Evolutionary conservation across 352 stramenopile species (phyloP).

Genomic region (Pythium folliculosum): DNA sequence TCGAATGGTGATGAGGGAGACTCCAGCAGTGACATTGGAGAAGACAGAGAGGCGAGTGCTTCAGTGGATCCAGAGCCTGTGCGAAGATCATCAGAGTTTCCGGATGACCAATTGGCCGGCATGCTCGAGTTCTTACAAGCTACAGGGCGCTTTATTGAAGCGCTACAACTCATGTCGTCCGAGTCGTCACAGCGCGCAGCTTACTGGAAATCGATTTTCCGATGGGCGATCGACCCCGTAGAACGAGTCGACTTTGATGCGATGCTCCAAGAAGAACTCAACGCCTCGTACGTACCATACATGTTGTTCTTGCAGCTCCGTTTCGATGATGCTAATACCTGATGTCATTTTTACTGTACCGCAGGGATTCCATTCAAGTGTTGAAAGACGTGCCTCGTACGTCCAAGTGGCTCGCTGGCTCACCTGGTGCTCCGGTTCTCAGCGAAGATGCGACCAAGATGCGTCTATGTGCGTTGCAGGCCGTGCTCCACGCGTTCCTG

Average conservation of each 20-base stretch:
- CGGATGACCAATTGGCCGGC: conserved; percentile 45
- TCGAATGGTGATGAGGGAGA: conserved; percentile 27
- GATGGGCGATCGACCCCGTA: conserved; percentile 48
- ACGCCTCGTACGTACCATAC: conserved; percentile 46
- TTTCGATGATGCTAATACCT: background rate
- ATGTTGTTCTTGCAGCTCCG: background rate
- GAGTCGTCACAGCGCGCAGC: conserved; percentile 44
- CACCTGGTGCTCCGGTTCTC: conserved; percentile 52
- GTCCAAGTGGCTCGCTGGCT: conserved; percentile 70
- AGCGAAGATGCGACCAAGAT: conserved; percentile 30
- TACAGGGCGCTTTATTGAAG: conserved; percentile 67
- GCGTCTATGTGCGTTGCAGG: conserved; percentile 43
- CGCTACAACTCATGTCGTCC: conserved; percentile 68
- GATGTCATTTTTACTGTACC: conserved; percentile 3
- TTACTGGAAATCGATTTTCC: conserved; percentile 76
- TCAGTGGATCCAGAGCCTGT: background rate
- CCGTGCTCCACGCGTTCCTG: conserved; percentile 72
- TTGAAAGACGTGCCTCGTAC: conserved; percentile 84
- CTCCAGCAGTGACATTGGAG: no score
- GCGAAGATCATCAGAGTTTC: conserved; percentile 25
- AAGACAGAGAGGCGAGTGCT: background rate
- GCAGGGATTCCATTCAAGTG: conserved; percentile 66
- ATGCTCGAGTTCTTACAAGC: conserved; percentile 70
- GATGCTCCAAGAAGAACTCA: conserved; percentile 39
- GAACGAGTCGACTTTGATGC: conserved; percentile 15